Conservation (phyloP, 352 stramenopile genomes). For the Phytophthora kernoviae region DNA sequence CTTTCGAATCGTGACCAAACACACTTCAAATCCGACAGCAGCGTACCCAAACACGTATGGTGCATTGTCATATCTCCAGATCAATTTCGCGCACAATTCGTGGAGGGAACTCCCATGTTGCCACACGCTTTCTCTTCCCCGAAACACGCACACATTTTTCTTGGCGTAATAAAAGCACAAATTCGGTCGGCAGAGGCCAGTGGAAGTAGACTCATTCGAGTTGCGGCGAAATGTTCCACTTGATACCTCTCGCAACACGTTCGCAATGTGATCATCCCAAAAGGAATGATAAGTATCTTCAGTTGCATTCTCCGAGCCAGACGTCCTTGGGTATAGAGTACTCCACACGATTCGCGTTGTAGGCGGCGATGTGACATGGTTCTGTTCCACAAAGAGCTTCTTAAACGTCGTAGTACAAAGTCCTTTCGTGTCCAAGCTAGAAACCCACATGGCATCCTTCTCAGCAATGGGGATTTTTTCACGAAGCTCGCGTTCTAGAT, state of each 20-base stretch:
- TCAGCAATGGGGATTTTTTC: constrained; percentile 20
- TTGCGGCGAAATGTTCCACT: constrained; percentile 14
- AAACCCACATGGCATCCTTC: constrained; percentile 10
- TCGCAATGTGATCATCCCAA: constrained; percentile 19
- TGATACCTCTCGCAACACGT: constrained; percentile 2
- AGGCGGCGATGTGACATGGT: too few relatives aligned
- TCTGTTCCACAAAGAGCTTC: constrained; percentile 24
- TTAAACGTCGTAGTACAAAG: too few relatives aligned
- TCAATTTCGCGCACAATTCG: constrained; percentile 20
- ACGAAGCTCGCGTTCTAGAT: constrained; percentile 14
- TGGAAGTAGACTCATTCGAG: constrained; percentile 12
- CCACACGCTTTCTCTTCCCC: constrained; percentile 22
- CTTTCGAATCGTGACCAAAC: constrained; percentile 19
- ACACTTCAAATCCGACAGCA: constrained; percentile 20
- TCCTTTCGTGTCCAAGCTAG: not conserved
- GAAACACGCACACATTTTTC: constrained; percentile 20
- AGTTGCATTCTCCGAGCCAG: constrained; percentile 9
- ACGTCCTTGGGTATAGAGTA: constrained; percentile 6
- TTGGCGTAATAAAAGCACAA: constrained; percentile 19
- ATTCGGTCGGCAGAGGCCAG: constrained; percentile 7
- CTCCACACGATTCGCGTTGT: constrained; percentile 13
- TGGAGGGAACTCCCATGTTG: too few relatives aligned
- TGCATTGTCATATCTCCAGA: constrained; percentile 21
- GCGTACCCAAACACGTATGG: constrained; percentile 24
- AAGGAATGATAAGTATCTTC: constrained; percentile 21